These are phyloP conservation scores for Diaporthe citri DNA, from an alignment of 2,329 filamentous ascomycete species.

Conservation along the genomic window DNA sequence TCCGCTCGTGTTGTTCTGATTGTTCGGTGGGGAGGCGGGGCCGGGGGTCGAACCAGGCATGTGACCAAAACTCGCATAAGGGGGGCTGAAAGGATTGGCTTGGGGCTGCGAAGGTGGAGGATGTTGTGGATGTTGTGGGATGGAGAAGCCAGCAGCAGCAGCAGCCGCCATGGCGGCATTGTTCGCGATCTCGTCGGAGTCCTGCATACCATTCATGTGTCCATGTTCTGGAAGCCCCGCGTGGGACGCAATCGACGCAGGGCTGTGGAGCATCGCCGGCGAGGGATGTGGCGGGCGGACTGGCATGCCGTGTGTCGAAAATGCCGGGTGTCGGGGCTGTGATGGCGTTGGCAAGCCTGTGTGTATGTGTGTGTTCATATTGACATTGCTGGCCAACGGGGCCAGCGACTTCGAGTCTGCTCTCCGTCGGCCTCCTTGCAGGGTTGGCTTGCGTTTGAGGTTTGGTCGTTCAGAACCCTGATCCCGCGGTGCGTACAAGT, in stretches of 20 bases:
- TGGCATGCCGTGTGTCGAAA: constrained; percentile 42
- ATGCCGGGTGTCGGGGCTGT: constrained; percentile 34
- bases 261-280: constrained; percentile 52
- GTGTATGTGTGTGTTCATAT: constrained; percentile 45
- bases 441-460: constrained; percentile 64
- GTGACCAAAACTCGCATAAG: constrained; percentile 53
- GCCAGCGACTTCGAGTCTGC: constrained; percentile 54
- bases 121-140: constrained; percentile 45
- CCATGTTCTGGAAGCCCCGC: constrained; percentile 46
- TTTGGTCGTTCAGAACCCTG: constrained; percentile 51
- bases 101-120: constrained; percentile 42
- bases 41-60: constrained; percentile 42
- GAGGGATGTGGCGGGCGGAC: constrained; percentile 42
- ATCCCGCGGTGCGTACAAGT: constrained; percentile 59
- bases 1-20: constrained; percentile 48
- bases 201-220: constrained; percentile 50
- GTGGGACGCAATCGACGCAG: constrained; percentile 38
- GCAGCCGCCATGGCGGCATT: constrained; percentile 52
- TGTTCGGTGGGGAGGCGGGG: constrained; percentile 49
- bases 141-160: constrained; percentile 53
- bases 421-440: constrained; percentile 53
- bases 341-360: constrained; percentile 47
- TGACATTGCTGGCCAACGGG: constrained; percentile 50
- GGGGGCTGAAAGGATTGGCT: constrained; percentile 56
- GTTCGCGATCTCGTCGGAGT: constrained; percentile 51